Conservation (phyloP, 495 filamentous ascomycete species). For the Hyaloscypha variabilis region DNA sequence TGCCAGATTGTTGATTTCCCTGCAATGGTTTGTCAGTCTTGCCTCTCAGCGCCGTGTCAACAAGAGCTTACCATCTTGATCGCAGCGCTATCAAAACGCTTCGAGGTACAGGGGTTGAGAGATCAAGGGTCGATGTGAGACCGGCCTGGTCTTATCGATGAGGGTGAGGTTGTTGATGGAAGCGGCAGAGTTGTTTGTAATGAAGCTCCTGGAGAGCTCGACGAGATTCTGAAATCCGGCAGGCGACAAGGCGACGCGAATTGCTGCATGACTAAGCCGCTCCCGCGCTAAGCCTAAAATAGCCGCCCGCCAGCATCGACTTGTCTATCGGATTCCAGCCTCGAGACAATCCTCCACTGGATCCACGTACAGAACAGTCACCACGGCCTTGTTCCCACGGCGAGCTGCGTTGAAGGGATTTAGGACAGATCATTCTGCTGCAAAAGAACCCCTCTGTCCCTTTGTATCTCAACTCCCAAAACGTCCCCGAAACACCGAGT, state of each 20-base stretch:
- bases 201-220: conserved; percentile 12
- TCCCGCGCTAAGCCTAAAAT: background rate
- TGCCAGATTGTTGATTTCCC: conserved; percentile 88
- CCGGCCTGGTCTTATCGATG: conserved; percentile 14
- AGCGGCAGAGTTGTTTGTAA: conserved; percentile 27
- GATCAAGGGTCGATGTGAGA: conserved; percentile 4
- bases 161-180: conserved; percentile 24
- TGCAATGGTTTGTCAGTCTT: conserved; percentile 36
- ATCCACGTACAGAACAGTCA: conserved; percentile 23
- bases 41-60: conserved; percentile 1
- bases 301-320: background rate
- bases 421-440: background rate
- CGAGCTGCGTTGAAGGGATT: background rate
- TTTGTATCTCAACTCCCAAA: background rate
- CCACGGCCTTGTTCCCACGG: background rate
- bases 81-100: conserved; percentile 16
- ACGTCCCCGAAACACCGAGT: conserved; percentile 17
- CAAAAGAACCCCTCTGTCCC: background rate
- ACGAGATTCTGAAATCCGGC: background rate
- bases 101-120: background rate
- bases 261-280: background rate
- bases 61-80: conserved; percentile 30
- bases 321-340: background rate
- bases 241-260: conserved; percentile 5
- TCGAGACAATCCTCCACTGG: conserved; percentile 11